phyloP scores from a whole-genome alignment of 805 yeast species.

The Starmerella gropengiesseri region DNA sequence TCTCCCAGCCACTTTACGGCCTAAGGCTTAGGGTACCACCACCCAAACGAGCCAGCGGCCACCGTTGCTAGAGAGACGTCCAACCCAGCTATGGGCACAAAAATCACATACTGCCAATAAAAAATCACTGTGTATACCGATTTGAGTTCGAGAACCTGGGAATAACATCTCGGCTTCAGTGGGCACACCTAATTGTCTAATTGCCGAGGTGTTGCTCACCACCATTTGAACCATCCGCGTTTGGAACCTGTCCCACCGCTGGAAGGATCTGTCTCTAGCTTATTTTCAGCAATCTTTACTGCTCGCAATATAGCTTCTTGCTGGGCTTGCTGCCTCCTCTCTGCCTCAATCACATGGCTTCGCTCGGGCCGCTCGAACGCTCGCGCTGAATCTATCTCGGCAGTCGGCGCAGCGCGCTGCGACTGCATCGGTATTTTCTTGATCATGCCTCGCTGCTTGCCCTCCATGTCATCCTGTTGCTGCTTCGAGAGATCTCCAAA shows the following conservation, averaged over 20 bases:
- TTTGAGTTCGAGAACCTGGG: not conserved
- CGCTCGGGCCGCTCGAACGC: conserved; percentile 59
- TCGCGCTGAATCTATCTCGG: conserved; percentile 33
- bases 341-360: conserved; percentile 65
- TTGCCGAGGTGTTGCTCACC: conserved; percentile 6
- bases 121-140: too few relatives aligned
- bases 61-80: not conserved
- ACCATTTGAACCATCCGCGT: conserved; percentile 6
- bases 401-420: conserved; percentile 19
- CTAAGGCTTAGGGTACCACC: not conserved
- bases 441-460: conserved; percentile 29
- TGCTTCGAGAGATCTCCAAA: conserved; percentile 39
- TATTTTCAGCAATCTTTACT: conserved; percentile 36
- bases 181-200: not conserved
- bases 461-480: conserved; percentile 53
- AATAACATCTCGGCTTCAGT: not conserved
- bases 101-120: too few relatives aligned
- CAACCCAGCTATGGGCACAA: too few relatives aligned
- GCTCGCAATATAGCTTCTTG: conserved; percentile 47
- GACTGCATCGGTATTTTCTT: conserved; percentile 17
- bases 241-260: not conserved
- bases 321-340: conserved; percentile 52
- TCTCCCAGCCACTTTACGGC: not conserved
- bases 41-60: not conserved
- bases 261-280: too few relatives aligned